phyloP scores from a whole-genome alignment of 2,329 filamentous ascomycete species.

The Colletotrichum sp. region DNA sequence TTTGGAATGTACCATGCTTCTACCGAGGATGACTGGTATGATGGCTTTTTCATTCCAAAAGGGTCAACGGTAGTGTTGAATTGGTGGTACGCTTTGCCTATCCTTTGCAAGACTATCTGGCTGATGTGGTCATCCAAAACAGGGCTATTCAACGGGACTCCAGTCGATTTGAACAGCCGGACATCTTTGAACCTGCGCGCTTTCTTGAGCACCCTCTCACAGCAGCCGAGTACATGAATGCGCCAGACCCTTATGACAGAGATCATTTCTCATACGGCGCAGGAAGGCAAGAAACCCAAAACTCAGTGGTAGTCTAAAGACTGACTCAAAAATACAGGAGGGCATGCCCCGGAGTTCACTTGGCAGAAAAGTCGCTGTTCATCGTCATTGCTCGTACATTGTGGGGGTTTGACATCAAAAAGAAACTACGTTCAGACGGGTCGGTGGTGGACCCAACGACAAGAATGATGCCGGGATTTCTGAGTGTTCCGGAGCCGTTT shows the following conservation, averaged over 20 bases:
- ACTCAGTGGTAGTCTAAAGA: neutral
- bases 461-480: neutral
- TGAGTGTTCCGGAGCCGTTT: neutral
- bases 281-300: neutral
- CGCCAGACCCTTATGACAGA: neutral
- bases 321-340: neutral
- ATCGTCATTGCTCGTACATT: neutral
- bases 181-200: neutral
- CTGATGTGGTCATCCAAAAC: neutral
- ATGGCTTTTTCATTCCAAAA: constrained; percentile 45
- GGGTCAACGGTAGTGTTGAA: neutral
- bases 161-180: neutral
- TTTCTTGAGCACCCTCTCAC: neutral
- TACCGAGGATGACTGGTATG: constrained; percentile 55
- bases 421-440: neutral
- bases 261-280: neutral
- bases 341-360: neutral
- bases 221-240: neutral
- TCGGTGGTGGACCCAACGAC: neutral
- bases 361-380: neutral
- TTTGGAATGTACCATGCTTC: constrained; percentile 58
- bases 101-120: neutral
- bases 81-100: neutral
- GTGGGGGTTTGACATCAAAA: neutral
- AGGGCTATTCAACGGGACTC: neutral